phyloP scores from a whole-genome alignment of 2,329 filamentous ascomycete genomes.

The Aureobasidium sp. region DNA sequence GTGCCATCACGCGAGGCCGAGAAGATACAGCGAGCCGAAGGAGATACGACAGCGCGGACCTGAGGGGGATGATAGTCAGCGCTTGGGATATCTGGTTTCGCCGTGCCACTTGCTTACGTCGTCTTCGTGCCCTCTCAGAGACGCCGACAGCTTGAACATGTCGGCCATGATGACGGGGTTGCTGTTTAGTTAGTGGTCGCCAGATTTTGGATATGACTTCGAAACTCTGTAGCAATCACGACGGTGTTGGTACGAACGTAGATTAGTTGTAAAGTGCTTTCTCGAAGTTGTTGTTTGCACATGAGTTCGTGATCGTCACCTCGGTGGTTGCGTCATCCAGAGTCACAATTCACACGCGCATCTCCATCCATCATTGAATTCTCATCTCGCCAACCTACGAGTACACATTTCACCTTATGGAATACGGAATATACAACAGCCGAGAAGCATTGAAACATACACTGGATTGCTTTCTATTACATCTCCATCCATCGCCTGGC shows the following conservation, averaged over 20 bases:
- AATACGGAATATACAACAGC: no score
- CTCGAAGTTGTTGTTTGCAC: not conserved
- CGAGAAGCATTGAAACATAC: not conserved
- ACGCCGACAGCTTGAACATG: conserved; percentile 80
- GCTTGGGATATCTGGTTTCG: not conserved
- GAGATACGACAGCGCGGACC: conserved; percentile 82
- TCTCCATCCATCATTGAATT: not conserved
- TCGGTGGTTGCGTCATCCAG: not conserved
- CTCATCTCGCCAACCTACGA: not conserved
- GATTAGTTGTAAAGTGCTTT: not conserved
- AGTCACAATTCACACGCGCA: not conserved
- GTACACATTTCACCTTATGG: not conserved
- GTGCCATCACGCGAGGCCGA: conserved; percentile 89
- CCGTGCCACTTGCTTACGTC: conserved; percentile 56
- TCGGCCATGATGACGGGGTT: conserved; percentile 50
- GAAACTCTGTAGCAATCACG: not conserved
- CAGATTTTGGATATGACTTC: not conserved
- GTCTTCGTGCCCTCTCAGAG: conserved; percentile 79
- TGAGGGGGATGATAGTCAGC: conserved; percentile 29
- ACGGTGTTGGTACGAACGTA: not conserved
- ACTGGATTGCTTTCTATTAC: not conserved
- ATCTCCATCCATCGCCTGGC: no score
- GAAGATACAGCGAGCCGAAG: conserved; percentile 60
- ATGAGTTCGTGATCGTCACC: not conserved
- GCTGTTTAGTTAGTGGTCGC: not conserved